Conservation (phyloP, 768 basidiomycete species). For the Lentinus brumalis region DNA sequence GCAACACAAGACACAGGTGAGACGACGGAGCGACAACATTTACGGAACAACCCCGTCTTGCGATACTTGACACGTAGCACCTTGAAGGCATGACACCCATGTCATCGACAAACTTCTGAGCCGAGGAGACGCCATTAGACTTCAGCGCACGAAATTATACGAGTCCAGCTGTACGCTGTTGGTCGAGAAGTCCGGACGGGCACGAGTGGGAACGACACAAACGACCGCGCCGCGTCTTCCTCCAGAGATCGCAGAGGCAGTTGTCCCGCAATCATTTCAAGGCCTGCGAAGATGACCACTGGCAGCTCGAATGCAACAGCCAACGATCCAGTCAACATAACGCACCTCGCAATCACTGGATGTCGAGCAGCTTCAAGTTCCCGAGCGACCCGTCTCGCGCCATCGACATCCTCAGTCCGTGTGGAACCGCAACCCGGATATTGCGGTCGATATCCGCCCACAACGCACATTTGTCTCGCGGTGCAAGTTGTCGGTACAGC, state of each 20-base stretch:
- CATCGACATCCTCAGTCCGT: conserved; percentile 62
- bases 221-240: conserved; percentile 91
- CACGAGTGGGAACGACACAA: conserved; percentile 74
- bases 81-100: conserved; percentile 61
- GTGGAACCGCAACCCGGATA: conserved; percentile 51
- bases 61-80: conserved; percentile 65
- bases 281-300: conserved; percentile 45
- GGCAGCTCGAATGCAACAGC: background rate
- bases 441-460: conserved; percentile 62
- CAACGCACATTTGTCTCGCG: conserved; percentile 52
- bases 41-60: conserved; percentile 34
- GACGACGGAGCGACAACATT: background rate
- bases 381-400: conserved; percentile 57
- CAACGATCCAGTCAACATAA: conserved; percentile 3
- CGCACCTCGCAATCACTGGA: conserved; percentile 66
- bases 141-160: conserved; percentile 74
- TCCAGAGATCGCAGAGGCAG: conserved; percentile 75
- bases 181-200: conserved; percentile 73
- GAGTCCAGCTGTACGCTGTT: conserved; percentile 69
- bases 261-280: conserved; percentile 72
- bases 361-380: conserved; percentile 78
- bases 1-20: background rate
- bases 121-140: conserved; percentile 51
- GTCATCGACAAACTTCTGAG: conserved; percentile 70
- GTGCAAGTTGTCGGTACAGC: conserved; percentile 63